These are phyloP conservation scores for Pseudogymnoascus sp. DNA, from an alignment of 2,329 filamentous ascomycete genomes.

Conservation along the genomic window DNA sequence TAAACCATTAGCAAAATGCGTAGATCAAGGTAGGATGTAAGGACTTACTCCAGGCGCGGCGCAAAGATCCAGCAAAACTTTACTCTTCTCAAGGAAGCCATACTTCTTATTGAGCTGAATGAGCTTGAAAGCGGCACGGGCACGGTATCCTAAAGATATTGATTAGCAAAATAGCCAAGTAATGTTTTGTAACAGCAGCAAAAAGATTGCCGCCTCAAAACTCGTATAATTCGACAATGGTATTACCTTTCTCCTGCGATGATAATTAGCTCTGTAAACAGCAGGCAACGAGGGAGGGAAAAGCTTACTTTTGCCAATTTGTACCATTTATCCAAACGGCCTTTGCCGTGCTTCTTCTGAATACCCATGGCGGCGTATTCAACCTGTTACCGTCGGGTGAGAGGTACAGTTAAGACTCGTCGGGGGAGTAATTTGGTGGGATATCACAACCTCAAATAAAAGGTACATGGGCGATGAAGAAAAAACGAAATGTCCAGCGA, in stretches of 20 bases:
- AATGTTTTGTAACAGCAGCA: neutral
- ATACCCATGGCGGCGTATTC: constrained; percentile 62
- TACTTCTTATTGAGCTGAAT: constrained; percentile 99
- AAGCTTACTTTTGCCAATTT: constrained; percentile 90
- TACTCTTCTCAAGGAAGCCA: constrained; percentile 94
- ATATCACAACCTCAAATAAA: constrained; percentile 6
- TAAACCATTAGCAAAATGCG: constrained; percentile 17
- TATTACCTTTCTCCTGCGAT: constrained; percentile 7
- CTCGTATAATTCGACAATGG: neutral
- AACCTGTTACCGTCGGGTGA: constrained; percentile 2
- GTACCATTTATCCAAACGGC: constrained; percentile 98
- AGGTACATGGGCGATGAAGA: constrained; percentile 8
- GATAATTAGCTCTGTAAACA: neutral
- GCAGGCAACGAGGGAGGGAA: constrained; percentile 13
- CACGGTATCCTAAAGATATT: constrained; percentile 60
- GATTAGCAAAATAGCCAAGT: neutral
- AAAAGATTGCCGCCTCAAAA: neutral
- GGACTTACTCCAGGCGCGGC: constrained; percentile 77
- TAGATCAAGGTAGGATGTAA: neutral
- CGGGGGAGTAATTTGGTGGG: constrained; percentile 1
- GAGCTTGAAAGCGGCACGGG: constrained; percentile 93
- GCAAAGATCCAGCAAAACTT: constrained; percentile 93
- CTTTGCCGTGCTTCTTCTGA: constrained; percentile 98
- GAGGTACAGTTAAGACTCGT: constrained; percentile 1
- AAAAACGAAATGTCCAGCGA: constrained; percentile 4